These are phyloP conservation scores for Xylaria sp. DNA, from an alignment of 2,329 filamentous ascomycete species.

Conservation along the genomic window DNA sequence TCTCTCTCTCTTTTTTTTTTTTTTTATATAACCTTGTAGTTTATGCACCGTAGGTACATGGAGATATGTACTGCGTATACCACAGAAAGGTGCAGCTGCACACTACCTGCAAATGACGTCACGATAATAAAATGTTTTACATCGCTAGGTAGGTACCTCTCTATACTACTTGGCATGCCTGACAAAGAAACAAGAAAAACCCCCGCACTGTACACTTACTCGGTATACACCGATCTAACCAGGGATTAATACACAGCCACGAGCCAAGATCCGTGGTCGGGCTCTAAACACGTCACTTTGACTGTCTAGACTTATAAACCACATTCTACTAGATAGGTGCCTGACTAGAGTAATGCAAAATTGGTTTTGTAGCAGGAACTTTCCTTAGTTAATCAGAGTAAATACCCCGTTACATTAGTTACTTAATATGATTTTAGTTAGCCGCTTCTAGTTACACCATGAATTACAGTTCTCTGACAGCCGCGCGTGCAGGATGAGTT, in stretches of 20 bases:
- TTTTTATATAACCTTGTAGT: neutral
- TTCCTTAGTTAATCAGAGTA: neutral
- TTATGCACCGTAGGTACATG: neutral
- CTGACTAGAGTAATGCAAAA: too few relatives aligned
- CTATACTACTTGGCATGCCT: constrained; percentile 14
- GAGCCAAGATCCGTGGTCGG: constrained; percentile 25
- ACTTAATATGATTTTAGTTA: neutral
- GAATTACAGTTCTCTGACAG: neutral
- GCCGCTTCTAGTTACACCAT: neutral
- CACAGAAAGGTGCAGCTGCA: neutral
- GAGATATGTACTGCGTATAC: neutral
- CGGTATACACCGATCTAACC: constrained; percentile 14
- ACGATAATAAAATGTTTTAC: constrained; percentile 24
- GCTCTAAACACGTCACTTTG: constrained; percentile 24
- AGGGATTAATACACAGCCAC: constrained; percentile 33
- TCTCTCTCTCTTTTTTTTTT: neutral
- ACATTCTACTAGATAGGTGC: too few relatives aligned
- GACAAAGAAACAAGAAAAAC: neutral
- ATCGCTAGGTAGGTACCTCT: neutral
- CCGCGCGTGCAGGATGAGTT: neutral
- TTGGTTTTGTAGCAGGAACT: too few relatives aligned
- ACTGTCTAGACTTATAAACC: constrained; percentile 1
- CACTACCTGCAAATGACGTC: constrained; percentile 25
- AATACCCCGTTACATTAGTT: too few relatives aligned
- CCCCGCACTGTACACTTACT: constrained; percentile 24